Conservation (phyloP, 2,329 filamentous ascomycete species). For the Apiospora koreana region DNA sequence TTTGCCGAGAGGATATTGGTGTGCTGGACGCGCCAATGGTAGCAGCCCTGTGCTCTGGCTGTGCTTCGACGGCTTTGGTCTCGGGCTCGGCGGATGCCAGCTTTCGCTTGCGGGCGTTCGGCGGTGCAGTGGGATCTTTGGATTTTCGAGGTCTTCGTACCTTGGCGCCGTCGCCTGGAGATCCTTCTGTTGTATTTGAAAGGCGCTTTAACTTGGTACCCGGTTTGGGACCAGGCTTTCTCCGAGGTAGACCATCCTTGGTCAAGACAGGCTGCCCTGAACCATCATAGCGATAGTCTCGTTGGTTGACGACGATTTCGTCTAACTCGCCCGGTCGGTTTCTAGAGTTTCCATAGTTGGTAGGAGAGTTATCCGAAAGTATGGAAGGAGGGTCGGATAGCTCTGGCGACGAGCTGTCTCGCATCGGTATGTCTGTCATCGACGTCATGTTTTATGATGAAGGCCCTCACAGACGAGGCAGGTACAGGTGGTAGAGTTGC, state of each 20-base stretch:
- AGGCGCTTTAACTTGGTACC: conserved; percentile 54
- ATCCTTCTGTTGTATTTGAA: conserved; percentile 39
- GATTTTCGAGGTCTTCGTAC: conserved; percentile 57
- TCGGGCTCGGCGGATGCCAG: conserved; percentile 38
- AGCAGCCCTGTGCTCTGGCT: neutral
- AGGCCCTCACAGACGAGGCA: neutral
- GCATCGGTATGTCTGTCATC: conserved; percentile 24
- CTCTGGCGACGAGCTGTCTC: conserved; percentile 35
- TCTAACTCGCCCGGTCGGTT: conserved; percentile 27
- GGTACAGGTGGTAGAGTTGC: neutral
- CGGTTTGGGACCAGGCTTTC: conserved; percentile 67
- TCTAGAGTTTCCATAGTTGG: conserved; percentile 21
- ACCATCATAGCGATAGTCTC: conserved; percentile 32
- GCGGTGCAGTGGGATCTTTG: conserved; percentile 59
- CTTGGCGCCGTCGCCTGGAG: conserved; percentile 39
- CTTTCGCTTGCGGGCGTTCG: conserved; percentile 58
- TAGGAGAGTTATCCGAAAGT: conserved; percentile 32
- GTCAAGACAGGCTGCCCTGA: conserved; percentile 48
- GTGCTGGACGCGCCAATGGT: conserved; percentile 15
- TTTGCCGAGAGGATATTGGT: conserved; percentile 34
- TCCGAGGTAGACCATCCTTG: conserved; percentile 58
- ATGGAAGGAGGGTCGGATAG: conserved; percentile 35
- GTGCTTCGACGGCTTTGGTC: neutral
- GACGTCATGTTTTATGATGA: conserved; percentile 18
- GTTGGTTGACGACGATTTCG: conserved; percentile 33